Base-by-base conservation (phyloP, 495 filamentous ascomycete genomes). In the Jackrogersella multiformis region DNA sequence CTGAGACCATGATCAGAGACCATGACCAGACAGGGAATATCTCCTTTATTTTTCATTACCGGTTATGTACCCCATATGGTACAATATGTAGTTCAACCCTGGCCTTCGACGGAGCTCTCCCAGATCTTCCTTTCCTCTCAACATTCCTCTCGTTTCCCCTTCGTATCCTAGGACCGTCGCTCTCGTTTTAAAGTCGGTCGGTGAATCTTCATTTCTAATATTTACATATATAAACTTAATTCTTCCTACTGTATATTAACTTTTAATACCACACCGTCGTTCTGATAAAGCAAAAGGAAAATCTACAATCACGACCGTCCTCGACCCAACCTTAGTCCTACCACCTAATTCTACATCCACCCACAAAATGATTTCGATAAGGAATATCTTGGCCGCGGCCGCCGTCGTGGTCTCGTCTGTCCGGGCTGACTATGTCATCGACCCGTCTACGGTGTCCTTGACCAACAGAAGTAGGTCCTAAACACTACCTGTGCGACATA, bases 401-500 rank as follows among this genome's bases (percentile, higher is more conserved):
- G 70, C 74, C 30, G 77, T 81, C 34, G 61, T 81, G 49, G 56
- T 73, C 53, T 75, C 82, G 52, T 71, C 76, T 28, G 76, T 70
- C 12, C 69, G 67, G 26, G 80, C 82, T 51, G 79, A 81, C 71
- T 82, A 84, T 70, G 69, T 60, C 45, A 87, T 96, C 60, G 81
- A 93, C 62, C 87, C 88, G 1, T 78, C 72, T 68, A 83, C 77
- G 38, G 87, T 94, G 16, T 66, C 79, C 0, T 48, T 84, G 4
- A 35, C 76, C 4, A 80, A 79, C 9, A 76, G 74, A 52, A 70
- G 80, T 82, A 78, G 10, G 74, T 51, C 28, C 21, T 48, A 73
- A 38, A 5, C 24, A 45, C 30, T 24, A 7, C 3, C 26, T 38
- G 8, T 46, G 16, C 41, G 8, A 20, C 44, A 38, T 13, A 5